phyloP scores from a whole-genome alignment of 139 green algal genomes.

The Klebsormidium nitens region DNA sequence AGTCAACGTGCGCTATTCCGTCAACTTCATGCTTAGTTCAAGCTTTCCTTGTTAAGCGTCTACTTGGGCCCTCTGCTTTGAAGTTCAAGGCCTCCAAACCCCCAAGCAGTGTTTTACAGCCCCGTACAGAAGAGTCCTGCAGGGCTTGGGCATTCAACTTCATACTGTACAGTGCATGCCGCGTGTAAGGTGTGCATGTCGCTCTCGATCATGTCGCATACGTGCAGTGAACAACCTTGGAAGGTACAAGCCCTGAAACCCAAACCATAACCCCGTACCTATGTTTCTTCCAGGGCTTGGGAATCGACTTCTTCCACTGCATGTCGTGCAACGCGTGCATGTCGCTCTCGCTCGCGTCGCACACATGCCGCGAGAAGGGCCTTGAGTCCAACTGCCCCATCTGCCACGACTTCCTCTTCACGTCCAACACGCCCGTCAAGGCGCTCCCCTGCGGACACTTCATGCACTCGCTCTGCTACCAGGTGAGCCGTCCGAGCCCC shows the following conservation, averaged over 20 bases:
- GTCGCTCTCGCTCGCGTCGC: constrained; percentile 68
- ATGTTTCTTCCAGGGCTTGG: constrained; percentile 54
- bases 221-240: constrained; percentile 86
- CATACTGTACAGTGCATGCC: constrained; percentile 99
- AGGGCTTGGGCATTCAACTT: constrained; percentile 82
- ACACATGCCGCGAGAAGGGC: constrained; percentile 80
- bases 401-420: constrained; percentile 93
- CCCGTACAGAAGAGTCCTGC: background rate
- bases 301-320: constrained; percentile 95
- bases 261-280: background rate
- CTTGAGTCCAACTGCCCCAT: constrained; percentile 87
- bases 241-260: background rate
- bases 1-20: too few species aligned
- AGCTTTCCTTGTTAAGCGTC: too few species aligned
- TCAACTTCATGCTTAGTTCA: too few species aligned
- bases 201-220: constrained; percentile 74
- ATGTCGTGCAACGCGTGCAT: constrained; percentile 99
- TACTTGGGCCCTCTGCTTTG: too few species aligned
- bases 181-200: constrained; percentile 96
- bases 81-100: too few species aligned
- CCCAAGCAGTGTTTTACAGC: too few species aligned
- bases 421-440: constrained; percentile 59
- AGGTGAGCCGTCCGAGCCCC: too few species aligned
- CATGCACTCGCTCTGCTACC: constrained; percentile 93
- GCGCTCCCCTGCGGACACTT: constrained; percentile 94